phyloP scores from a whole-genome alignment of 306 rosid species.

The Fragaria vesca region DNA sequence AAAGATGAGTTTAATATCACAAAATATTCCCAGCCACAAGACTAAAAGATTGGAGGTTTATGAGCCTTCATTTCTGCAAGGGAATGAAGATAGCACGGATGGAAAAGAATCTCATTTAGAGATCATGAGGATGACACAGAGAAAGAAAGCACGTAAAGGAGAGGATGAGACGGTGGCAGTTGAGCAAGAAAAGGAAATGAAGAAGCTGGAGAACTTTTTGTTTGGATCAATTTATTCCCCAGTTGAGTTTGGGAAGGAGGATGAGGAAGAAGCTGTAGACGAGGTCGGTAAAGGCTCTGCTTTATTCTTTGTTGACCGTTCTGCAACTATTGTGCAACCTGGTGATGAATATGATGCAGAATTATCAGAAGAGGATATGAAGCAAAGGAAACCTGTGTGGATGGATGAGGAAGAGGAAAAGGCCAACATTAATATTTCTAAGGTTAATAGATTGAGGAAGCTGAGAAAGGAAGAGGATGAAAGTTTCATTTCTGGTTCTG shows the following conservation, averaged over 20 bases:
- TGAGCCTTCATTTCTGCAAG: conserved; percentile 27
- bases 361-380: conserved; percentile 32
- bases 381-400: conserved; percentile 76
- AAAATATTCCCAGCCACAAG: conserved; percentile 41
- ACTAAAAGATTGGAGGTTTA: conserved; percentile 31
- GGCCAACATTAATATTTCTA: conserved; percentile 53
- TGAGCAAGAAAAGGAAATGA: conserved; percentile 67
- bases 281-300: conserved; percentile 27
- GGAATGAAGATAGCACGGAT: conserved; percentile 25
- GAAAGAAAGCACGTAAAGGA: conserved; percentile 43
- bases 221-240: conserved; percentile 77
- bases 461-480: conserved; percentile 78
- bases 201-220: conserved; percentile 64
- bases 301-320: conserved; percentile 63
- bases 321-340: conserved; percentile 46
- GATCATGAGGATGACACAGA: conserved; percentile 42
- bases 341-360: conserved; percentile 41
- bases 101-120: conserved; percentile 24
- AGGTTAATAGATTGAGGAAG: conserved; percentile 72
- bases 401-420: conserved; percentile 81
- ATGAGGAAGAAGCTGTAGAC: conserved; percentile 25
- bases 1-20: conserved; percentile 82
- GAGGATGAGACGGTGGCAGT: conserved; percentile 32
- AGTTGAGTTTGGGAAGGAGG: conserved; percentile 58
- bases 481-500: conserved; percentile 61